Conservation (phyloP, 2,329 filamentous ascomycete species). For the Cercospora sp. region DNA sequence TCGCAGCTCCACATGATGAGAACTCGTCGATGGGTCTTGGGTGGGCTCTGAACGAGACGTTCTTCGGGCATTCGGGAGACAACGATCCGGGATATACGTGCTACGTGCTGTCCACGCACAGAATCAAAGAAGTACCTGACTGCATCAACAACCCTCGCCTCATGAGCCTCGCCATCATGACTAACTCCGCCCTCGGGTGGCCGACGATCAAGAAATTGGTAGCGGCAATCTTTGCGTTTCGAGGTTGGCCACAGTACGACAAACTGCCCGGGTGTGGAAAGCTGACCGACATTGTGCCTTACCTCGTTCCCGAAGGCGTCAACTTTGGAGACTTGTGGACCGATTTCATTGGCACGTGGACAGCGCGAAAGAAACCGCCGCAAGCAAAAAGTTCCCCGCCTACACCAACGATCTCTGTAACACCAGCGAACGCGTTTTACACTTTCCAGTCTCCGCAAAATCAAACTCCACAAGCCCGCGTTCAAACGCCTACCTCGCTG, state of each 20-base stretch:
- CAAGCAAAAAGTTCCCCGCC: not conserved
- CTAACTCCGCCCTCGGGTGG: constrained; percentile 21
- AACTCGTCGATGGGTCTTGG: constrained; percentile 20
- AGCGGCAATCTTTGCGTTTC: constrained; percentile 23
- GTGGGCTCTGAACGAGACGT: constrained; percentile 22
- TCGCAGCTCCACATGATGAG: constrained; percentile 3
- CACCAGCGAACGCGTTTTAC: not conserved
- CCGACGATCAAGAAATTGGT: constrained; percentile 19
- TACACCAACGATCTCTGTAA: not conserved
- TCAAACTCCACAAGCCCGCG: not conserved
- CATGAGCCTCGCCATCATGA: constrained; percentile 27
- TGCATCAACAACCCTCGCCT: constrained; percentile 6
- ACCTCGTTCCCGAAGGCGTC: constrained; percentile 12
- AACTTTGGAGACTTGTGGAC: constrained; percentile 7
- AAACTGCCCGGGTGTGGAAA: constrained; percentile 8
- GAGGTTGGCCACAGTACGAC: constrained; percentile 20
- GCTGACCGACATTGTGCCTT: constrained; percentile 16
- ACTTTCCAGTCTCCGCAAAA: not conserved
- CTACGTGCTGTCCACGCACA: constrained; percentile 23
- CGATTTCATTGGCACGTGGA: constrained; percentile 17
- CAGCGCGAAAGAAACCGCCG: not conserved
- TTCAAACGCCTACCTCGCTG: not conserved
- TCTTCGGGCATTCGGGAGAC: constrained; percentile 28
- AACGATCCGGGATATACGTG: constrained; percentile 30
- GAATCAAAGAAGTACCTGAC: not conserved